Evolutionary conservation across 2,329 filamentous ascomycete species (phyloP), one percentile per base, ranked within the genome.

Genomic region (Aspergillus pseudoterreus): DNA sequence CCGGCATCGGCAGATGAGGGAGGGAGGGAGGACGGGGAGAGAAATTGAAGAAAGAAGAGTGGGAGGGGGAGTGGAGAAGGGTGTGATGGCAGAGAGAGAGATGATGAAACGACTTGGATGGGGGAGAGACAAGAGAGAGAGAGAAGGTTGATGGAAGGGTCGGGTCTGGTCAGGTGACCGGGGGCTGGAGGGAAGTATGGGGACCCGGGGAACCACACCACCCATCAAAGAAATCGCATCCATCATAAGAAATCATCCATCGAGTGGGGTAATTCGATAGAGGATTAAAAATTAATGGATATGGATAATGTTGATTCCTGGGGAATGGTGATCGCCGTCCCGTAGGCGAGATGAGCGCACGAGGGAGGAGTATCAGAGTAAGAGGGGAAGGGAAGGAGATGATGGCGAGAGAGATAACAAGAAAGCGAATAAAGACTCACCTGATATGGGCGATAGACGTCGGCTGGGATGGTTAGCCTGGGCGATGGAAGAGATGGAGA

Each of bases 391-490:
- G 22, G 30, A 38, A 44, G 27, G 11, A 6, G 19, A 27, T n/a
- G 5, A 19, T 30, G 17, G 43, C 11, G 38, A 33, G 41, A 21
- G 21, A 45, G 4, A 42, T 21, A 11, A 12, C 19, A 42, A 42
- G 11, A 17, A 41, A 41, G 39, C 15, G 39, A 52, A 46, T 39
- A 33, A 38, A 42, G 42, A 74, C 73, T 73, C 71, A 76, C 73
- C 71, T 74, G 70, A 58, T 68, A 65, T 57, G 73, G 73, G 56
- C 73, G 73, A 67, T 76, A 76, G 50, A 75, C 71, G 73, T 76
- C 73, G 56, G 72, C 73, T 73, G 63, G 45, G 57, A 52, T 54
- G 49, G 57, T 60, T 58, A 61, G 54, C 56, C 51, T 33, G 45
- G 52, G 42, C 52, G 43, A 30, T 22, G 22, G 22, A 22, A 22